A percentile compares a stretch with the other conserved stretches of the same genome.
Conservation (phyloP, 2,329 filamentous ascomycete species). For the Aspergillus sp. region DNA sequence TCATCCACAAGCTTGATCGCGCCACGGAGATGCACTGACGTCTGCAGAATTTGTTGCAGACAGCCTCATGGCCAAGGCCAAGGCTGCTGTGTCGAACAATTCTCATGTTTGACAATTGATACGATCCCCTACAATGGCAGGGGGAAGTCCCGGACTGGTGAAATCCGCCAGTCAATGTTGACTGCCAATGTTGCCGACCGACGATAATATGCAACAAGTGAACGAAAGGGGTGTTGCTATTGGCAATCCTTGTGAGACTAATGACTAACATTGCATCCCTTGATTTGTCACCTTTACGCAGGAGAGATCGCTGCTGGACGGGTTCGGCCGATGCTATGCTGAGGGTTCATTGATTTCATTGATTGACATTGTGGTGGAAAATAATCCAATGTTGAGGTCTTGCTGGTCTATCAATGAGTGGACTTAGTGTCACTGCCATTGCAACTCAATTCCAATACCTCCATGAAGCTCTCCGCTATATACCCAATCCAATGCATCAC, state of each 20-base stretch:
- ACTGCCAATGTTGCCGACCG: background rate
- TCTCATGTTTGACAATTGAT: background rate
- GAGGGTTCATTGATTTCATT: background rate
- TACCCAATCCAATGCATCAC: background rate
- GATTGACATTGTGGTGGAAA: background rate
- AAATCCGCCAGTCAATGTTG: background rate
- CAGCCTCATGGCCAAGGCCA: background rate
- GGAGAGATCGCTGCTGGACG: too few species aligned
- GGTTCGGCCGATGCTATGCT: background rate
- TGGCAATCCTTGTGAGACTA: background rate
- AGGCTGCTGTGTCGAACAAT: background rate
- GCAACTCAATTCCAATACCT: background rate
- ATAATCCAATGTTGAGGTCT: background rate
- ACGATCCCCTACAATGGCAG: background rate
- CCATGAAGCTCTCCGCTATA: background rate
- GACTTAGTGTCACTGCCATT: background rate
- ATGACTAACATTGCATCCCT: background rate
- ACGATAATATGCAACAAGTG: background rate
- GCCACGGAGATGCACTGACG: conserved; percentile 5
- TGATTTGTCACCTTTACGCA: background rate
- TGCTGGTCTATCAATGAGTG: background rate
- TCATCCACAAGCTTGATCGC: conserved; percentile 7
- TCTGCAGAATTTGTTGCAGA: background rate
- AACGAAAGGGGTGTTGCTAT: background rate
- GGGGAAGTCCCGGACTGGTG: background rate